Evolutionary conservation across 352 stramenopile genomes (phyloP), one percentile per base, ranked within the genome.

Genomic region (Globisporangium acanthophoron): DNA sequence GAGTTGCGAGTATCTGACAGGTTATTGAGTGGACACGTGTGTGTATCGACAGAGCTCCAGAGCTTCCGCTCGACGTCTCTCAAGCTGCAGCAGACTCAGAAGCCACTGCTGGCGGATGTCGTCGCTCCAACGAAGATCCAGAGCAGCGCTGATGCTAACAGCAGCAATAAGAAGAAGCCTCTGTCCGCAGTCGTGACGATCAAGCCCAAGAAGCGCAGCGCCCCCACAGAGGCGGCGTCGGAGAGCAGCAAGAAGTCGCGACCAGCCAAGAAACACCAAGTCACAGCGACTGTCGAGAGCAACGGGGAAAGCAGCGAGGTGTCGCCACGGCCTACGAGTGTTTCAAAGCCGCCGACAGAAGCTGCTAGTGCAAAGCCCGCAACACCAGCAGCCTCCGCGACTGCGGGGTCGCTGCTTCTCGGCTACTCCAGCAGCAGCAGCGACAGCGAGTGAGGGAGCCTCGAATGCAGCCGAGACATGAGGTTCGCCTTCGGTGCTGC

Each of bases 391-490:
- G 18, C n/a, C 2, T 48, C 54, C 7, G 20, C 12, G 7, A 24
- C 44, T 21, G 13, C 50, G 4, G 39, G 33, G 3, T 18, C 50
- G n/a, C 58, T 89, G 43, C 56, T 86, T 0, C 46, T 78, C 18
- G 76, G 72, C 29, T 89, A 89, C 58, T 87, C 79, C 3, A 86
- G 74, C 55, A 85, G 71, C 61, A 83, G 73, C 39, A 71, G 73
- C 45, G 61, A 66, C 15, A 44, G 35, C 21, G 51, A 37, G 31
- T 47, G 51, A 46, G n/a, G 8, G 1, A 21, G 6, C 5, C 33
- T 11, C 33, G 4, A 37, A 37, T 37, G 33, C 18, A 24, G 29
- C 9, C n/a, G 21, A 5, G 6, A 18, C 5, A 13, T 35, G 16
- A 15, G 37, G 8, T 41, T 41, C 37, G 13, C 37, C 37, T 43